Percentiles rank a stretch among this genome's conserved stretches.
Evolutionary conservation across 1,284 basidiomycete species (phyloP).

Genomic region (Malassezia vespertilionis): DNA sequence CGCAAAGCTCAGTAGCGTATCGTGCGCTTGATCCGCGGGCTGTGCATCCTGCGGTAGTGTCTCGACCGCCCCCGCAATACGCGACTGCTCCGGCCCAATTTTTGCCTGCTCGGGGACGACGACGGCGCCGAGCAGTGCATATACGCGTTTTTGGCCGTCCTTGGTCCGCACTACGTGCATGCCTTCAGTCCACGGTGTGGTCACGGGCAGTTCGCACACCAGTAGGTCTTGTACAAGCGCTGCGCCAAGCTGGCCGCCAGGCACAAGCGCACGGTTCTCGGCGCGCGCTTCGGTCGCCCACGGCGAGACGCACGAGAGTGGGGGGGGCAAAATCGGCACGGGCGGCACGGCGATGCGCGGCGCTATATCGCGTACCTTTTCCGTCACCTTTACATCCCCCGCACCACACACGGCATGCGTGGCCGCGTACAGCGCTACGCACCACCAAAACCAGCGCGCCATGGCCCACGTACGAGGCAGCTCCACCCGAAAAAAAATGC

Average conservation of each 20-base stretch:
- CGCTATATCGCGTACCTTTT: neutral
- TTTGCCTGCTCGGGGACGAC: constrained; percentile 2
- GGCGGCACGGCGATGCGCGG: neutral
- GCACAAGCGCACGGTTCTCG: neutral
- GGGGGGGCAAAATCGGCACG: neutral
- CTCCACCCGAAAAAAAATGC: too few species aligned
- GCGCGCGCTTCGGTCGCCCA: neutral
- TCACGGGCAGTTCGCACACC: constrained; percentile 11
- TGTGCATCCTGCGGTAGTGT: neutral
- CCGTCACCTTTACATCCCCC: neutral
- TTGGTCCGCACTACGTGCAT: neutral
- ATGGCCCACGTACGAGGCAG: too few species aligned
- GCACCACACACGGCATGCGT: neutral
- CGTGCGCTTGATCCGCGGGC: neutral
- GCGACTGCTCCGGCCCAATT: neutral
- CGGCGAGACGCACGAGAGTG: constrained; percentile 1
- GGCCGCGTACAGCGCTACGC: too few species aligned
- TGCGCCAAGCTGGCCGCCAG: neutral
- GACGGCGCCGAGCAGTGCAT: constrained; percentile 16
- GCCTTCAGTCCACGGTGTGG: neutral
- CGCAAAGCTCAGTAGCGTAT: constrained; percentile 11
- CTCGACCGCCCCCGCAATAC: neutral
- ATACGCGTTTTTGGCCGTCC: constrained; percentile 4
- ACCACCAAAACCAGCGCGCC: too few species aligned
- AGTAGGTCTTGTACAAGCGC: neutral